Base-by-base conservation (phyloP, 345 rosid genomes). In the Populus alba region DNA sequence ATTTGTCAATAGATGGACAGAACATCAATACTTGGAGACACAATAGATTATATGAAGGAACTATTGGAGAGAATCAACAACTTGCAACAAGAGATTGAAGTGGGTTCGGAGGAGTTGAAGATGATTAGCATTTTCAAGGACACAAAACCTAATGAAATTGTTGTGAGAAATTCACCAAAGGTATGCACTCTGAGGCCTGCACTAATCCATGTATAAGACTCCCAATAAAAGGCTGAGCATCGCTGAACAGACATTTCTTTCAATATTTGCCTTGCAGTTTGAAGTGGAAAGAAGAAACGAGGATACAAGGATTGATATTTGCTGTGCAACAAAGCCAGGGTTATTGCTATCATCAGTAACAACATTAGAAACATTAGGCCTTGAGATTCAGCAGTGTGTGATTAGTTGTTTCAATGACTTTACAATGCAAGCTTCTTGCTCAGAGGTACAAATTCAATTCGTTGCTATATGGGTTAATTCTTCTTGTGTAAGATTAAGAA, bases 371-470 rank as follows among this genome's bases (percentile, higher is more conserved):
- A 71, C 80, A 25, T 75, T 82, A 72, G 85, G 85, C 75, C 74
- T 82, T 71, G 82, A 78, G 77, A 75, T 82, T 79, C 82, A 82
- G 29, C 85, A 82, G 27, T 82, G 85, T 75, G 85, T 82, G 11
- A 79, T 78, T 71, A 82, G 85, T 74, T 78, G 79, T 55, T 82
- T 82, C 71, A 82, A 82, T 78, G 85, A 82, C 18, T 82, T 82
- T 66, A 45, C 85, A 31, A 41, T 82, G 82, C 85, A 82, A 53
- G 85, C 85, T 75, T 82, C 85, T 39, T 82, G 85, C 82, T 78
- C 82, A 11, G 76, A 82, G 85, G 79, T 75, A 70, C n/a, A 33
- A 3, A 11, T 67, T 51, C 39, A 11, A 22, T 38, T 55, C 43
- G 22, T 25, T n/a, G 31, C 15, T 31, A 6, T 4, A 47, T 3